phyloP scores from a whole-genome alignment of 2,329 filamentous ascomycete genomes.

The Aspergillus persii region DNA sequence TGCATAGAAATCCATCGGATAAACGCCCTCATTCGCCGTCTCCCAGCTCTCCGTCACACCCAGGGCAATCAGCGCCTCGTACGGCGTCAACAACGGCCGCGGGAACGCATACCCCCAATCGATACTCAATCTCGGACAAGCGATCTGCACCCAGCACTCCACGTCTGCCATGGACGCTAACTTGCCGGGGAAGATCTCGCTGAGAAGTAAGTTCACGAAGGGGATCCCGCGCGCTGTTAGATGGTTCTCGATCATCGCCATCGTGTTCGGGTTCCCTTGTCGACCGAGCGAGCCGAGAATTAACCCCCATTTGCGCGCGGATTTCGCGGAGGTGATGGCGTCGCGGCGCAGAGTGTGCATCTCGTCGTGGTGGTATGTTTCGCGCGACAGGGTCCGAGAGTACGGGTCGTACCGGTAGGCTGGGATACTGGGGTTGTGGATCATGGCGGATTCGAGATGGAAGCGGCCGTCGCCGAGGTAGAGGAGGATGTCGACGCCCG shows the following conservation, averaged over 20 bases:
- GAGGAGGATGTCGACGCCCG: constrained; percentile 70
- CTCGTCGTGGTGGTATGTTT: constrained; percentile 87
- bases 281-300: constrained; percentile 90
- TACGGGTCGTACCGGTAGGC: constrained; percentile 98
- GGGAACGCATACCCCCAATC: constrained; percentile 99
- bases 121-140: constrained; percentile 93
- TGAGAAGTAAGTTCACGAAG: constrained; percentile 80
- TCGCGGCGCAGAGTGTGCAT: constrained; percentile 77
- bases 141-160: constrained; percentile 97
- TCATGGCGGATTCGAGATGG: constrained; percentile 98
- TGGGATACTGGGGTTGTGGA: constrained; percentile 86
- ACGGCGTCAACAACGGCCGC: constrained; percentile 82
- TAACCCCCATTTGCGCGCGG: constrained; percentile 85
- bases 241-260: constrained; percentile 78
- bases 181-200: constrained; percentile 96
- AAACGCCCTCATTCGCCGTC: constrained; percentile 60
- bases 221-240: constrained; percentile 71
- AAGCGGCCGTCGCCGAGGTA: constrained; percentile 92
- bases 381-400: constrained; percentile 83
- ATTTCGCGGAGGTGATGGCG: constrained; percentile 73
- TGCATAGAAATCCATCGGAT: constrained; percentile 98
- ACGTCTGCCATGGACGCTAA: constrained; percentile 90
- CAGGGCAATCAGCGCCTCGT: constrained; percentile 90
- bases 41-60: constrained; percentile 75
- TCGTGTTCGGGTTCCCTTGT: constrained; percentile 92